phyloP scores from a whole-genome alignment of 1,284 basidiomycete species.

The Cutaneotrichosporon cavernicola region DNA sequence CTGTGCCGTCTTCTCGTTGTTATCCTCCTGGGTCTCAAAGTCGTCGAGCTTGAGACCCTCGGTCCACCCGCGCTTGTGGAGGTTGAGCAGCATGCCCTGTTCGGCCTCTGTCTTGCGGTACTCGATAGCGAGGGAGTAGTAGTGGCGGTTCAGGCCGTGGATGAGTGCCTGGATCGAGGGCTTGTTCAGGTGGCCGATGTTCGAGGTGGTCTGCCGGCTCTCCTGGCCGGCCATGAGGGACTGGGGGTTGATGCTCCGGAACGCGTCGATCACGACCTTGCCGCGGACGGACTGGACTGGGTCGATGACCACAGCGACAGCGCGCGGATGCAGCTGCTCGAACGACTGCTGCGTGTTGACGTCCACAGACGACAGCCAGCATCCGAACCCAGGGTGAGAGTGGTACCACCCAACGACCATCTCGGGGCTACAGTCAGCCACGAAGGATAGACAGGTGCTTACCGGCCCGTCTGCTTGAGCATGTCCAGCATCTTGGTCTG shows the following conservation, averaged over 20 bases:
- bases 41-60: slow-evolving; percentile 87
- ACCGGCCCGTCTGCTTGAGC: slow-evolving; percentile 98
- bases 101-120: slow-evolving; percentile 96
- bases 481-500: slow-evolving; percentile 99
- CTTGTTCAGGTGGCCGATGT: slow-evolving; percentile 98
- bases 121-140: slow-evolving; percentile 91
- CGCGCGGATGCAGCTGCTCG: slow-evolving; percentile 89
- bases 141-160: slow-evolving; percentile 92
- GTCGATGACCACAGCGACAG: slow-evolving; percentile 97
- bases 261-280: slow-evolving; percentile 98
- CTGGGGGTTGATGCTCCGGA: slow-evolving; percentile 89
- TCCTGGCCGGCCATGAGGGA: slow-evolving; percentile 81
- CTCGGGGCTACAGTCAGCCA: slow-evolving; percentile 69
- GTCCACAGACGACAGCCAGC: slow-evolving; percentile 98
- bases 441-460: slow-evolving; percentile 40
- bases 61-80: slow-evolving; percentile 97
- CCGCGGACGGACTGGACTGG: slow-evolving; percentile 99
- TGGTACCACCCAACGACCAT: slow-evolving; percentile 99
- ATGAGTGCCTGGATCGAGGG: slow-evolving; percentile 96
- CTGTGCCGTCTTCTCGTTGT: slow-evolving; percentile 90
- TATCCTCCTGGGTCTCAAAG: slow-evolving; percentile 78
- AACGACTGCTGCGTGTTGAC: slow-evolving; percentile 99
- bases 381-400: slow-evolving; percentile 98
- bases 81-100: slow-evolving; percentile 96
- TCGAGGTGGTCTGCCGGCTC: slow-evolving; percentile 94